Evolutionary conservation across 2,329 filamentous ascomycete genomes (phyloP), one percentile per base, ranked within the genome.

Genomic region (Neophaeococcomyces aloes): DNA sequence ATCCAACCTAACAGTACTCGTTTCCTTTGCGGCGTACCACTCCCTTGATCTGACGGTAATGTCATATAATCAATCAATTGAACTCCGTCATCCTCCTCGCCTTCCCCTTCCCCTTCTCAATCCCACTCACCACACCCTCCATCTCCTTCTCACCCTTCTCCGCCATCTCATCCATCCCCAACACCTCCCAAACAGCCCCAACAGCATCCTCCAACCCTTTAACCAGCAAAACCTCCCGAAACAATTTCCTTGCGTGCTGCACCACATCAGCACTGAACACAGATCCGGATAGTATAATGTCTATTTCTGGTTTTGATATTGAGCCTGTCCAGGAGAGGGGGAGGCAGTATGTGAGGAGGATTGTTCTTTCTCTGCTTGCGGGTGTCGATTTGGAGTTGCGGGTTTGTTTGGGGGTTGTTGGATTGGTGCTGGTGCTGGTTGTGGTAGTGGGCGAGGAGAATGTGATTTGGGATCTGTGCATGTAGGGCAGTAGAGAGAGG

Each of bases 271-370:
- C 46, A 25, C 47, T 45, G 3, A 15, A 14, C 8, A 43, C 39
- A 13, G 55, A 41, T 7, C 53, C 53, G 29, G 39, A 41, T 8
- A 41, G 21, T 15, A 43, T 34, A 8, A 55, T 47, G 19, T 47
- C 34, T 15, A 51, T 45, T 2, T 41, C n/a, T 15, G 46, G 48
- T 4, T 19, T 42, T 10, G 42, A 21, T 5, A 42, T 36, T 23
- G n/a, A n/a, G n/a, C 53, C 48, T n/a, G 44, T 47, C 51, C 52
- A 54, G 29, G 48, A 40, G 5, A 56, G 33, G 14, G 45, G 29
- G 14, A 54, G 48, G n/a, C 48, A 21, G 46, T 50, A 54, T 8
- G 34, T 38, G 8, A 56, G 42, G 44, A 56, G 44, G 39, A 54
- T n/a, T n/a, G n/a, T n/a, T n/a, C 29, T 37, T 48, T 48, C 25